Percentiles rank a stretch among this genome's conserved stretches.
Evolutionary conservation across 1,284 basidiomycete species (phyloP).

Genomic region (Kwoniella shivajii): DNA sequence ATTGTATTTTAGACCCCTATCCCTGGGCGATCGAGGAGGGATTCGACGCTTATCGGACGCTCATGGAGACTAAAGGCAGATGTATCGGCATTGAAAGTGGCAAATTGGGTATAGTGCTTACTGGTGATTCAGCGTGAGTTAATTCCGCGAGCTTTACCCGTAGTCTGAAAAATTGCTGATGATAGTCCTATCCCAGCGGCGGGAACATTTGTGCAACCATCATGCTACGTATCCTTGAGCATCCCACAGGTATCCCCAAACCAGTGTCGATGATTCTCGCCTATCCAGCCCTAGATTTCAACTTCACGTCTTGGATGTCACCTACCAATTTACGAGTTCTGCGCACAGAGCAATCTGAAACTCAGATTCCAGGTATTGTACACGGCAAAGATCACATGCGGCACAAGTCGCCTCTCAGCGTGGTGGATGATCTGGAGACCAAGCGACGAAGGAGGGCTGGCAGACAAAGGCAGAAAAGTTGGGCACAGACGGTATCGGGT

Average conservation of each 20-base stretch:
- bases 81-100: conserved; percentile 74
- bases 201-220: conserved; percentile 80
- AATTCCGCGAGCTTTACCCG: not conserved
- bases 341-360: conserved; percentile 74
- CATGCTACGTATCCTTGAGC: conserved; percentile 80
- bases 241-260: conserved; percentile 55
- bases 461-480: conserved; percentile 55
- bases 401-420: conserved; percentile 80
- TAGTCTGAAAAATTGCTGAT: not conserved
- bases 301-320: conserved; percentile 98
- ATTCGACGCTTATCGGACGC: conserved; percentile 81
- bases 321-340: conserved; percentile 79
- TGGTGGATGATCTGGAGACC: conserved; percentile 68
- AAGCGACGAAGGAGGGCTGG: conserved; percentile 15
- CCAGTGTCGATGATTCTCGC: conserved; percentile 81
- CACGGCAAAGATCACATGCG: conserved; percentile 85
- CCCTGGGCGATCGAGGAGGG: conserved; percentile 94
- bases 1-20: conserved; percentile 71
- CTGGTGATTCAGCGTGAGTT: conserved; percentile 89
- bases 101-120: conserved; percentile 71
- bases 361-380: conserved; percentile 62
- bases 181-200: conserved; percentile 60
- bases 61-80: conserved; percentile 77
- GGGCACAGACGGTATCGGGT: conserved; percentile 54
- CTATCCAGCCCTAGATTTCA: conserved; percentile 80